Percentiles rank a stretch among this genome's conserved stretches.
Evolutionary conservation across 257 asterid genomes (phyloP).

Genomic region (Rehmannia glutinosa): DNA sequence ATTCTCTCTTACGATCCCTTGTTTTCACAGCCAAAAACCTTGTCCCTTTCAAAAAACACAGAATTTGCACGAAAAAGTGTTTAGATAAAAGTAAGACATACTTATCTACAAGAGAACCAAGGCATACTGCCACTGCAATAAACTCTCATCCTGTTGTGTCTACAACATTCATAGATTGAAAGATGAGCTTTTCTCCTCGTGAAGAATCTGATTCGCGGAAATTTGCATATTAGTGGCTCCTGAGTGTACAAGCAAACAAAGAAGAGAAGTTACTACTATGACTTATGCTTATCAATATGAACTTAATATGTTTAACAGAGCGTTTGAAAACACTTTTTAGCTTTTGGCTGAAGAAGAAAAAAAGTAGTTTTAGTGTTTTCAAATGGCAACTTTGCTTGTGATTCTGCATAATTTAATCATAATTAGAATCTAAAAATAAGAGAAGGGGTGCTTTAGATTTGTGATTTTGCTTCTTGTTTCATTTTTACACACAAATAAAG

Average conservation of each 20-base stretch:
- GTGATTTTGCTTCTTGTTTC: no score
- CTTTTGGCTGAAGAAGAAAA: no score
- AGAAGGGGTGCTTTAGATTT: no score
- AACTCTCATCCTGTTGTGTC: background rate
- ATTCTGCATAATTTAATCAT: no score
- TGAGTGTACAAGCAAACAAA: background rate
- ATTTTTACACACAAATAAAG: no score
- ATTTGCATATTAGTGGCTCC: slow-evolving; percentile 17
- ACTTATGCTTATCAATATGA: no score
- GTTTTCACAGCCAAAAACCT: background rate
- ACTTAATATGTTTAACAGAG: no score
- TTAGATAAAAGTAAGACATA: background rate
- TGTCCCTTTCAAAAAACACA: background rate
- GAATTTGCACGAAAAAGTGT: background rate
- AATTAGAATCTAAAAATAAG: no score
- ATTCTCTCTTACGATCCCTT: background rate
- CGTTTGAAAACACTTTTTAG: no score
- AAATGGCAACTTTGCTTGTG: no score
- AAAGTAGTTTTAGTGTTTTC: no score
- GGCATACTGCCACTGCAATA: background rate
- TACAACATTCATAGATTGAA: background rate
- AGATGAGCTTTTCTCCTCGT: slow-evolving; percentile 12
- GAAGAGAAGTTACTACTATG: no score
- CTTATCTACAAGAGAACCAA: slow-evolving; percentile 11
- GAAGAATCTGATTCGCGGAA: background rate